Evolutionary conservation across 345 rosid species (phyloP).

Genomic region (Brassica carinata): DNA sequence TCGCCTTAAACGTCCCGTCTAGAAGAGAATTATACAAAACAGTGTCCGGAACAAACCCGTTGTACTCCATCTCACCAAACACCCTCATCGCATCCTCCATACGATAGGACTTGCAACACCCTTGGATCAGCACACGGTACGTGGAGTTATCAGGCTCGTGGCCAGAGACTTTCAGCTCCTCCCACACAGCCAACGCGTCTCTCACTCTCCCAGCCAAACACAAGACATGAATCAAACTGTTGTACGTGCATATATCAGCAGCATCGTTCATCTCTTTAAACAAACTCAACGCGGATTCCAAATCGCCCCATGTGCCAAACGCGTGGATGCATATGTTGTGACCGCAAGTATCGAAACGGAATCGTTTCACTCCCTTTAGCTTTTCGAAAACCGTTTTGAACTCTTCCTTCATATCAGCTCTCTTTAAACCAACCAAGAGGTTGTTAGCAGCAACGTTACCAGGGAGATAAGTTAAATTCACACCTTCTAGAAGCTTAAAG

Average conservation of each 20-base stretch:
- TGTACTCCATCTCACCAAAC: constrained; percentile 73
- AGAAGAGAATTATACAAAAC: constrained; percentile 70
- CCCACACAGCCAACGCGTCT: constrained; percentile 71
- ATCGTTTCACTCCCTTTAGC: constrained; percentile 50
- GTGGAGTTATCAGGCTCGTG: constrained; percentile 84
- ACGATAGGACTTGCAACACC: constrained; percentile 67
- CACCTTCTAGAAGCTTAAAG: constrained; percentile 63
- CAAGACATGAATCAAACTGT: constrained; percentile 73
- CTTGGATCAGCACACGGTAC: constrained; percentile 71
- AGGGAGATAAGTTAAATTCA: constrained; percentile 44
- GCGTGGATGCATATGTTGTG: constrained; percentile 85
- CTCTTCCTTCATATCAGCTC: constrained; percentile 58
- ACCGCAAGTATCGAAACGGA: constrained; percentile 67
- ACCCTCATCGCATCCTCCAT: constrained; percentile 69
- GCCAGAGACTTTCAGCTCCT: constrained; percentile 79
- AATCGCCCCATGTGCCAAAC: constrained; percentile 86
- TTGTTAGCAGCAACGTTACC: constrained; percentile 64
- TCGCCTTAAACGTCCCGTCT: constrained; percentile 82
- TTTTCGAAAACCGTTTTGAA: constrained; percentile 54
- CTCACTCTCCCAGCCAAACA: constrained; percentile 73
- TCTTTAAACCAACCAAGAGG: constrained; percentile 66
- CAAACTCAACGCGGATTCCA: constrained; percentile 59
- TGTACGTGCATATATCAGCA: constrained; percentile 90
- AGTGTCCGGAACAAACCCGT: constrained; percentile 65
- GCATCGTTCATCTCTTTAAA: constrained; percentile 82